Percentiles rank a stretch among this genome's conserved stretches.
Conservation (phyloP, 75 land plant genomes). For the Picea sitchensis region DNA sequence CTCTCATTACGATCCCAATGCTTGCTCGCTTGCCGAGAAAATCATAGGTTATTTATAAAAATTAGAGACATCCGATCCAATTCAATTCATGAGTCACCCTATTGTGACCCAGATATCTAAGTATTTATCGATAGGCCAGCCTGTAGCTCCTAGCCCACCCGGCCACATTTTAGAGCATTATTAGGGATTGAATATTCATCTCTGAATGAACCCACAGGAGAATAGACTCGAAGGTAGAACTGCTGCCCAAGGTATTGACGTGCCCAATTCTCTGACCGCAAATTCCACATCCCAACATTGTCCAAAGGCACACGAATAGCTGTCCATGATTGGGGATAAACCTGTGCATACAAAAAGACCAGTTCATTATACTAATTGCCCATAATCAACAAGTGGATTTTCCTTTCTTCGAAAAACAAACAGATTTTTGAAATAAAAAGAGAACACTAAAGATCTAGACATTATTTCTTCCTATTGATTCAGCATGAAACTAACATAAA, state of each 20-base stretch:
- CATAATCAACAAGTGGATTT: not conserved
- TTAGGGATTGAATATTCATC: slow-evolving; percentile 67
- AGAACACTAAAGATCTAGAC: not conserved
- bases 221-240: slow-evolving; percentile 21
- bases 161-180: slow-evolving; percentile 72
- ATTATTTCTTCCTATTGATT: too few species aligned
- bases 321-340: slow-evolving; percentile 80
- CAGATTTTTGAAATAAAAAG: not conserved
- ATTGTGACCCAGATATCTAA: too few species aligned
- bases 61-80: too few species aligned
- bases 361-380: not conserved
- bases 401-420: not conserved
- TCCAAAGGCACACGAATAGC: slow-evolving; percentile 72
- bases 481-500: not conserved
- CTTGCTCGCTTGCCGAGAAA: too few species aligned
- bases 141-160: slow-evolving; percentile 19
- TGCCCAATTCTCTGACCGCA: slow-evolving; percentile 77
- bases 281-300: slow-evolving; percentile 88
- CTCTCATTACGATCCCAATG: too few species aligned
- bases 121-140: slow-evolving; percentile 11
- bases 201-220: slow-evolving; percentile 65
- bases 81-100: too few species aligned
- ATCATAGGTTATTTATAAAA: too few species aligned
- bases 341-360: slow-evolving; percentile 26
- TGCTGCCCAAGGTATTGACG: slow-evolving; percentile 86